phyloP scores from a whole-genome alignment of 2,329 filamentous ascomycete species.

The Epichloe scottii region DNA sequence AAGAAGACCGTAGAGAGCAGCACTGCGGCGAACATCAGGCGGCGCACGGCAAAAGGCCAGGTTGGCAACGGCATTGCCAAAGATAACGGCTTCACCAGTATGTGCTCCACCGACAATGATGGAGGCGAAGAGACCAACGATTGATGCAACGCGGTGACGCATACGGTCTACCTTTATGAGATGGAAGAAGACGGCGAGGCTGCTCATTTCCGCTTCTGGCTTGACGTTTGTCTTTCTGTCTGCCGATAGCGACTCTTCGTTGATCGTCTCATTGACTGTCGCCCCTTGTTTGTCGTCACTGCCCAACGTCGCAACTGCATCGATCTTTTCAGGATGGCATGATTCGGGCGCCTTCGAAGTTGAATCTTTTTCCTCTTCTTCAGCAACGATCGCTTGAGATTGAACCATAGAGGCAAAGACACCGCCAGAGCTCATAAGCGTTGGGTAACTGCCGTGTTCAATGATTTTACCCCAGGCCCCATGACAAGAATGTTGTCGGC shows the following conservation, averaged over 20 bases:
- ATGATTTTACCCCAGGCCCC: conserved; percentile 28
- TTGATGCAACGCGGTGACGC: neutral
- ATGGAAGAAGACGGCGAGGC: neutral
- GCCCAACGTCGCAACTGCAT: neutral
- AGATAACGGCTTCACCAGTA: conserved; percentile 40
- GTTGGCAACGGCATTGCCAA: conserved; percentile 28
- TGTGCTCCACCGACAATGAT: conserved; percentile 44
- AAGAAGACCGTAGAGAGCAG: conserved; percentile 41
- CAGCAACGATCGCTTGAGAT: neutral
- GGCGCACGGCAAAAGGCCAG: conserved; percentile 34
- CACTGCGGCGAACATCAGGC: conserved; percentile 22
- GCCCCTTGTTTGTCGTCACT: neutral
- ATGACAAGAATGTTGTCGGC: conserved; percentile 21
- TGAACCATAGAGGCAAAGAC: neutral
- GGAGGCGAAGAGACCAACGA: neutral
- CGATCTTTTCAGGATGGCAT: neutral
- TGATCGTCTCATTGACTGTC: neutral
- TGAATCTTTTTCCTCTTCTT: neutral
- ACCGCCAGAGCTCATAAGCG: neutral
- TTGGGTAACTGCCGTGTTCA: neutral
- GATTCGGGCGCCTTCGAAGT: neutral
- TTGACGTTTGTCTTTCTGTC: conserved; percentile 17
- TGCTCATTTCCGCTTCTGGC: neutral
- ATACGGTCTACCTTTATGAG: conserved; percentile 1
- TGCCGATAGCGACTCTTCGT: neutral